Conservation (phyloP, 73 alveolate species). For the Paramecium octaurelia region DNA sequence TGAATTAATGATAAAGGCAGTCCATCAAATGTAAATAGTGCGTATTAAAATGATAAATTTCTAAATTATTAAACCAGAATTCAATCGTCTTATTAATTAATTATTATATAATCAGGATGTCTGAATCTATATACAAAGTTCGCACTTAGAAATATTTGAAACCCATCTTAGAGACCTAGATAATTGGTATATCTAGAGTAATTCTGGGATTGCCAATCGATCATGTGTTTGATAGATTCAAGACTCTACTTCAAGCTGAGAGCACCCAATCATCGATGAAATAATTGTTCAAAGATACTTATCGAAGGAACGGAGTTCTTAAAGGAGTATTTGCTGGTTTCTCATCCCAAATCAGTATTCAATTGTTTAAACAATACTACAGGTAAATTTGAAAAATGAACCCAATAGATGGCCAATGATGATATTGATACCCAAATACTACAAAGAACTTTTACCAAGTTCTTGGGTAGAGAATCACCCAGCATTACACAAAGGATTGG, state of each 20-base stretch:
- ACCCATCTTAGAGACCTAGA: constrained; percentile 9
- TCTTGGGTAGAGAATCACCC: constrained; percentile 7
- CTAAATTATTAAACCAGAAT: background rate
- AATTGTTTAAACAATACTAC: background rate
- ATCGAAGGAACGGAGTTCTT: background rate
- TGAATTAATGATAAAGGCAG: background rate
- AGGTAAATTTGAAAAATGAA: background rate
- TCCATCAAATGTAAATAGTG: background rate
- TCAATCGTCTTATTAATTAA: background rate
- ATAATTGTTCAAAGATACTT: background rate
- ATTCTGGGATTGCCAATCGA: constrained; percentile 21
- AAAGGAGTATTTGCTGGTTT: constrained; percentile 34
- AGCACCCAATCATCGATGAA: background rate
- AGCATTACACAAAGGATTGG: constrained; percentile 33
- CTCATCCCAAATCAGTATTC: background rate
- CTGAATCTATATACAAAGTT: constrained; percentile 29
- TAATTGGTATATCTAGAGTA: constrained; percentile 20
- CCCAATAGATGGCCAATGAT: constrained; percentile 29
- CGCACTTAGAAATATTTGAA: constrained; percentile 17
- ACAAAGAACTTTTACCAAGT: background rate
- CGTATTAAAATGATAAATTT: background rate
- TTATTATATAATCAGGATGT: background rate
- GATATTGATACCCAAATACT: constrained; percentile 22
- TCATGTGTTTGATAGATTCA: constrained; percentile 44
- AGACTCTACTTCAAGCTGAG: constrained; percentile 31